phyloP scores from a whole-genome alignment of 1,284 basidiomycete species.

The Cryptococcus floricola region DNA sequence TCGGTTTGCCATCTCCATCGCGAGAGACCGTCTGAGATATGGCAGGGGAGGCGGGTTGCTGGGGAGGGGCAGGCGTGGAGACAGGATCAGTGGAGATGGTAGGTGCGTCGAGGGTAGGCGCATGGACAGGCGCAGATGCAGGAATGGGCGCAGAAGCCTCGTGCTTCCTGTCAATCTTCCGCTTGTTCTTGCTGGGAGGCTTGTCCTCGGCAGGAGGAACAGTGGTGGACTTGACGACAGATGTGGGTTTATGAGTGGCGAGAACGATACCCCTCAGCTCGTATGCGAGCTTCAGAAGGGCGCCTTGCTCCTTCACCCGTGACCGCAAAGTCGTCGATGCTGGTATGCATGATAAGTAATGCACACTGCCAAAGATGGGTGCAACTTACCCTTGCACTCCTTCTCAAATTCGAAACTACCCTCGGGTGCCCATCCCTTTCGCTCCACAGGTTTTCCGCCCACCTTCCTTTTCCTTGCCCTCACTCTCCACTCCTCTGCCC shows the following conservation, averaged over 20 bases:
- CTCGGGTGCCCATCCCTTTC: slow-evolving; percentile 46
- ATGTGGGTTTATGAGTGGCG: slow-evolving; percentile 12
- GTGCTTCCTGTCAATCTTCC: slow-evolving; percentile 18
- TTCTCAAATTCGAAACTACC: slow-evolving; percentile 48
- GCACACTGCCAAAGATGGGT: background rate
- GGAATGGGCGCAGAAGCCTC: slow-evolving; percentile 1
- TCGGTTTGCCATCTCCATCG: slow-evolving; percentile 11
- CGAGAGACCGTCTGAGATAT: slow-evolving; percentile 7
- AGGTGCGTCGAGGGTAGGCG: background rate
- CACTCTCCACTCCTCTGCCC: slow-evolving; percentile 19
- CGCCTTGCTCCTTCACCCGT: slow-evolving; percentile 22
- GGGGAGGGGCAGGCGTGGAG: slow-evolving; percentile 1
- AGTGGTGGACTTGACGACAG: slow-evolving; percentile 10
- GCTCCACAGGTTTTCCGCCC: slow-evolving; percentile 20
- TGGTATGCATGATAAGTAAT: slow-evolving; percentile 2
- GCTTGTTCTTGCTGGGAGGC: slow-evolving; percentile 13
- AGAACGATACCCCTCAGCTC: slow-evolving; percentile 39
- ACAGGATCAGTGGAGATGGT: background rate
- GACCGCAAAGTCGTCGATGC: slow-evolving; percentile 23
- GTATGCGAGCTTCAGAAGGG: slow-evolving; percentile 32
- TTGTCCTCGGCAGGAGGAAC: slow-evolving; percentile 3
- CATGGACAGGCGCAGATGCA: too few relatives aligned
- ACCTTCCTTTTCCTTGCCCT: slow-evolving; percentile 25
- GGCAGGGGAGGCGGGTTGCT: slow-evolving; percentile 2
- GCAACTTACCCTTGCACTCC: slow-evolving; percentile 30